These are phyloP conservation scores for Wickerhamiella kurtzmanii DNA, from an alignment of 805 yeast species.

Conservation along the genomic window DNA sequence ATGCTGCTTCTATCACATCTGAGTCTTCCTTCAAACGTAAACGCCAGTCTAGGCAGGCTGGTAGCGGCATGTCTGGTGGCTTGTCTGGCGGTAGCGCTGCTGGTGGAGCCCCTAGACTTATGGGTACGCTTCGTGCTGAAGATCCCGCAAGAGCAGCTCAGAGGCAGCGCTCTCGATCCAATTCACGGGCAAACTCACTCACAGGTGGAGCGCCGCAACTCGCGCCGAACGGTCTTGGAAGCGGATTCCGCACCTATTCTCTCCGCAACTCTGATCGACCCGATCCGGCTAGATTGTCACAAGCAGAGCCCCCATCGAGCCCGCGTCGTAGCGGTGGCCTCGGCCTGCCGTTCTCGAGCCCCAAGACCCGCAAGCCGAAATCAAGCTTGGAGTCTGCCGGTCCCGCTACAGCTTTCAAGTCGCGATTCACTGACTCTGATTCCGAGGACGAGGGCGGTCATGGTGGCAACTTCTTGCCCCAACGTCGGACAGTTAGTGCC, in stretches of 20 bases:
- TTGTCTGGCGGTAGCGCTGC: background rate
- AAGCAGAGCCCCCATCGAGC: background rate
- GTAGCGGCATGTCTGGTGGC: background rate
- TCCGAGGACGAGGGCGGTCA: constrained; percentile 19
- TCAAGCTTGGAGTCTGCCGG: background rate
- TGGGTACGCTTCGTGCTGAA: constrained; percentile 3
- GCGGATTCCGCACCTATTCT: constrained; percentile 14
- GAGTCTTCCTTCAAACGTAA: constrained; percentile 18
- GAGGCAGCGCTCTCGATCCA: background rate
- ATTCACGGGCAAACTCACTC: background rate
- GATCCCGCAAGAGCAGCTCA: background rate
- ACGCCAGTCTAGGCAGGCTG: background rate
- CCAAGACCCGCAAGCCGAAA: background rate
- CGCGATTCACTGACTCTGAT: constrained; percentile 25
- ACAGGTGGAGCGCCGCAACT: background rate
- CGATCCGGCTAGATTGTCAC: constrained; percentile 11
- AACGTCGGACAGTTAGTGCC: background rate
- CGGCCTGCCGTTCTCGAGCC: background rate
- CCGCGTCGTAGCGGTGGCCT: background rate
- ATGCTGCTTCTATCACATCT: constrained; percentile 11
- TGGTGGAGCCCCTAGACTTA: constrained; percentile 1
- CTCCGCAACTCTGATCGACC: constrained; percentile 12
- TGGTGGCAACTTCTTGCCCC: background rate
- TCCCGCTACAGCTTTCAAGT: constrained; percentile 14
- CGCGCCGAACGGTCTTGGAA: background rate